phyloP scores from a whole-genome alignment of 1,139 yeast genomes.

The Yamadazyma friedrichii region DNA sequence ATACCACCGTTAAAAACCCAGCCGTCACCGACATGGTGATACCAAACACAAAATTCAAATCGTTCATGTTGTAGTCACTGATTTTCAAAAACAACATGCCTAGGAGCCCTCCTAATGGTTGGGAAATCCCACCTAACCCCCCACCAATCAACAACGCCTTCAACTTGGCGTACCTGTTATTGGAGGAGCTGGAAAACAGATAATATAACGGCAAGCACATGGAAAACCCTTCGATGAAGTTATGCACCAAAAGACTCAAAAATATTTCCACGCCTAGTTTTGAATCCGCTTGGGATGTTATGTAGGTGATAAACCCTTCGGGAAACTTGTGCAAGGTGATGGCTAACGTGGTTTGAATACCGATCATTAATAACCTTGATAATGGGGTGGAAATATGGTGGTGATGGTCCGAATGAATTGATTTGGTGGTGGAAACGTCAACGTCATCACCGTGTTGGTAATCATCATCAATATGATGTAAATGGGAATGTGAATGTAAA shows the following conservation, averaged over 20 bases:
- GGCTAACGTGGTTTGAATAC: slow-evolving; percentile 86
- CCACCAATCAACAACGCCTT: slow-evolving; percentile 68
- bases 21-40: slow-evolving; percentile 69
- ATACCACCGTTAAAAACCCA: slow-evolving; percentile 80
- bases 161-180: slow-evolving; percentile 38
- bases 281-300: slow-evolving; percentile 74
- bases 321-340: slow-evolving; percentile 89
- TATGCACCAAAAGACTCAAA: slow-evolving; percentile 81
- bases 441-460: not conserved
- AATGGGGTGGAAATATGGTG: slow-evolving; percentile 79
- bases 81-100: slow-evolving; percentile 60
- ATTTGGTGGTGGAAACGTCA: not conserved
- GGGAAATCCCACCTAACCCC: slow-evolving; percentile 77
- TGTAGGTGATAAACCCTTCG: slow-evolving; percentile 87
- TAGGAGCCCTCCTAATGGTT: slow-evolving; percentile 82
- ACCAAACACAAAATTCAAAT: slow-evolving; percentile 55
- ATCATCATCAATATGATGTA: not conserved
- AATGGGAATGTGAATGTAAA: not conserved
- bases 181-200: slow-evolving; percentile 39
- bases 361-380: slow-evolving; percentile 76
- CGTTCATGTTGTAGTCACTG: slow-evolving; percentile 30
- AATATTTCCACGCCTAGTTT: slow-evolving; percentile 77
- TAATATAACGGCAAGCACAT: slow-evolving; percentile 89
- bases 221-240: slow-evolving; percentile 92
- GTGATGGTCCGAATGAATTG: slow-evolving; percentile 51